These are phyloP conservation scores for Aspergillus alliaceus DNA, from an alignment of 2,329 filamentous ascomycete genomes.

Conservation along the genomic window DNA sequence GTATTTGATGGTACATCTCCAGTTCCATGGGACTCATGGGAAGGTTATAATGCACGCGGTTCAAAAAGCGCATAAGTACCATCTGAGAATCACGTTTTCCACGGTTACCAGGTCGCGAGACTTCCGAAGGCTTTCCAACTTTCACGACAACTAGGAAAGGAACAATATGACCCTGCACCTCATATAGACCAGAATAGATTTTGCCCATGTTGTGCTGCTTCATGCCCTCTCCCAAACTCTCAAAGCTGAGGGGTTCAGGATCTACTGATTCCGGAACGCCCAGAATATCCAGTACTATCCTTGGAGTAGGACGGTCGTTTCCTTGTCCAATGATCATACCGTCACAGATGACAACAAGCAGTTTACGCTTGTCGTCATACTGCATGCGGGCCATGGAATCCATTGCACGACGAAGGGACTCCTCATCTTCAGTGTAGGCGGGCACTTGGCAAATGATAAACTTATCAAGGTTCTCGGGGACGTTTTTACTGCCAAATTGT, in stretches of 20 bases:
- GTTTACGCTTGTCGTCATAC: slow-evolving; percentile 97
- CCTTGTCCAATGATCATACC: slow-evolving; percentile 99
- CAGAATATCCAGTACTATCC: slow-evolving; percentile 95
- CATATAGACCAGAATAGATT: slow-evolving; percentile 95
- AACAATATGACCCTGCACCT: slow-evolving; percentile 96
- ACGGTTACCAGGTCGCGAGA: slow-evolving; percentile 80
- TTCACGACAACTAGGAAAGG: slow-evolving; percentile 97
- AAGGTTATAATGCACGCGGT: slow-evolving; percentile 96
- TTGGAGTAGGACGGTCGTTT: slow-evolving; percentile 91
- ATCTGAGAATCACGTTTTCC: slow-evolving; percentile 99
- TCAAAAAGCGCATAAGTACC: slow-evolving; percentile 97
- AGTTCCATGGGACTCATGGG: slow-evolving; percentile 95
- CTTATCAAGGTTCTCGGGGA: slow-evolving; percentile 95
- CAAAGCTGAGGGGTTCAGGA: slow-evolving; percentile 93
- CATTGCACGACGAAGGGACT: slow-evolving; percentile 92
- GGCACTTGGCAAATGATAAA: slow-evolving; percentile 98
- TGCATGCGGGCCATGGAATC: slow-evolving; percentile 93
- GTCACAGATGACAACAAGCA: slow-evolving; percentile 88
- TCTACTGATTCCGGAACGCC: slow-evolving; percentile 92
- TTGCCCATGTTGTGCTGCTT: slow-evolving; percentile 99
- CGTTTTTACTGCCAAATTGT: slow-evolving; percentile 86
- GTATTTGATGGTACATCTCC: slow-evolving; percentile 98
- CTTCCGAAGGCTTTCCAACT: slow-evolving; percentile 81
- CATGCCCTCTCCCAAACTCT: slow-evolving; percentile 89
- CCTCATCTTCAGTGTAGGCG: slow-evolving; percentile 97